Conservation (phyloP, 768 basidiomycete genomes). For the Pleurotus eryngii region DNA sequence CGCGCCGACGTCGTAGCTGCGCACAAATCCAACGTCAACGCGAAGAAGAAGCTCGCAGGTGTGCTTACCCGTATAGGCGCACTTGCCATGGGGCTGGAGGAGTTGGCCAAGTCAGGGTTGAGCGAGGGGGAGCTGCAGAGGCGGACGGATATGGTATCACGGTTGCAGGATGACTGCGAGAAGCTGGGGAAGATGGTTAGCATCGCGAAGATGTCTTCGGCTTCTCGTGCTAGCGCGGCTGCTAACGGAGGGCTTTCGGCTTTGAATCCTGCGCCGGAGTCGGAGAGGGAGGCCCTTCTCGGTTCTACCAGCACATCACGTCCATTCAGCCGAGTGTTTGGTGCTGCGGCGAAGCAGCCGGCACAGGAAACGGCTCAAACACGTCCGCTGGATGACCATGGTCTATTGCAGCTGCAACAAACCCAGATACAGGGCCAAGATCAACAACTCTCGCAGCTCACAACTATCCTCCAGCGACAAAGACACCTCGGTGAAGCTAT, state of each 20-base stretch:
- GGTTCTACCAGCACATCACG: constrained; percentile 35
- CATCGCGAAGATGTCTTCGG: constrained; percentile 51
- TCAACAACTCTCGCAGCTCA: constrained; percentile 70
- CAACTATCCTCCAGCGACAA: constrained; percentile 81
- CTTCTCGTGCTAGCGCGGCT: constrained; percentile 29
- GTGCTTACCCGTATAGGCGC: constrained; percentile 70
- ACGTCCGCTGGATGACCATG: constrained; percentile 81
- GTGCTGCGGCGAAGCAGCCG: constrained; percentile 48
- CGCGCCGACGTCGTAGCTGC: constrained; percentile 70
- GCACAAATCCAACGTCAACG: constrained; percentile 77
- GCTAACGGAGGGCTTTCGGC: constrained; percentile 24
- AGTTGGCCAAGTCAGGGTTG: constrained; percentile 67
- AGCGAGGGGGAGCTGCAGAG: constrained; percentile 90
- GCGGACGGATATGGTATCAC: constrained; percentile 83
- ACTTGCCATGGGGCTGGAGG: constrained; percentile 66
- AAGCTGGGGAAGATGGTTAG: constrained; percentile 85
- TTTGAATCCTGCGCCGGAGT: constrained; percentile 43
- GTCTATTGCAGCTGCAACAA: constrained; percentile 77
- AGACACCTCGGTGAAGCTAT: constrained; percentile 86
- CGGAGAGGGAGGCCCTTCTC: constrained; percentile 66
- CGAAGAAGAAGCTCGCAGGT: constrained; percentile 81
- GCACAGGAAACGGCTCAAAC: constrained; percentile 80
- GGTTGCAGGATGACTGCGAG: constrained; percentile 88
- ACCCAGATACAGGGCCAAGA: constrained; percentile 84
- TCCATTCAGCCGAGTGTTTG: constrained; percentile 77